Percentiles rank a stretch among this genome's conserved stretches.
These are phyloP conservation scores for Penicillium paneum DNA, from an alignment of 2,329 filamentous ascomycete species.

Conservation along the genomic window DNA sequence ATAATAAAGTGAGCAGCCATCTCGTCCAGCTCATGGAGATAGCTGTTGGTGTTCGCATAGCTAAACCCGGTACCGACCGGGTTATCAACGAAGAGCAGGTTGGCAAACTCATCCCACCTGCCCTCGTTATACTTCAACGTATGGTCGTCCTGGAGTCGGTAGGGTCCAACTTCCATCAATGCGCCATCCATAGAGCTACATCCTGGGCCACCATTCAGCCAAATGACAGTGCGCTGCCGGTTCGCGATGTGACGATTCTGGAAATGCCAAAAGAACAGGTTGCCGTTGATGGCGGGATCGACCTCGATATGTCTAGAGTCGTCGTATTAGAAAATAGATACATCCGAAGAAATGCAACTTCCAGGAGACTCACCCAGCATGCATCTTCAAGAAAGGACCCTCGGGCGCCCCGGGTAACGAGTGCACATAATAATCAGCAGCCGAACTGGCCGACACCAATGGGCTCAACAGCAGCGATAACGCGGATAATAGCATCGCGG, in stretches of 20 bases:
- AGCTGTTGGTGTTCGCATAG: constrained; percentile 87
- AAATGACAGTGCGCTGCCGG: constrained; percentile 84
- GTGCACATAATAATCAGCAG: constrained; percentile 86
- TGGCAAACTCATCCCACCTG: constrained; percentile 98
- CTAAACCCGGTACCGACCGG: constrained; percentile 96
- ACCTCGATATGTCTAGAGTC: constrained; percentile 79
- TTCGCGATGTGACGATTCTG: constrained; percentile 95
- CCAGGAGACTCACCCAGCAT: constrained; percentile 73
- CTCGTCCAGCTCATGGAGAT: constrained; percentile 75
- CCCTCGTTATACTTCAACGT: constrained; percentile 79
- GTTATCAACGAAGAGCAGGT: constrained; percentile 94
- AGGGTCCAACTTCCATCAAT: constrained; percentile 94
- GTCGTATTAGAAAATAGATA: background rate
- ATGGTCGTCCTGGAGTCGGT: constrained; percentile 72
- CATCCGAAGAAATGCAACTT: background rate
- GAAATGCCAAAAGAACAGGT: constrained; percentile 98
- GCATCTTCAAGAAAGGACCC: constrained; percentile 85
- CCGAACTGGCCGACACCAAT: constrained; percentile 49
- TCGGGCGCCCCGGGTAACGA: constrained; percentile 79
- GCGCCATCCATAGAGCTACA: constrained; percentile 97
- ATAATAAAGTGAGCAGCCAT: constrained; percentile 86
- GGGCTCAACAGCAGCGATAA: constrained; percentile 29
- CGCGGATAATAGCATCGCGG: constrained; percentile 23
- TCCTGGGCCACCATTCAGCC: constrained; percentile 94
- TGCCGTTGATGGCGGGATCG: constrained; percentile 77